Base-by-base conservation (phyloP, 345 rosid genomes). In the Citrus maxima region DNA sequence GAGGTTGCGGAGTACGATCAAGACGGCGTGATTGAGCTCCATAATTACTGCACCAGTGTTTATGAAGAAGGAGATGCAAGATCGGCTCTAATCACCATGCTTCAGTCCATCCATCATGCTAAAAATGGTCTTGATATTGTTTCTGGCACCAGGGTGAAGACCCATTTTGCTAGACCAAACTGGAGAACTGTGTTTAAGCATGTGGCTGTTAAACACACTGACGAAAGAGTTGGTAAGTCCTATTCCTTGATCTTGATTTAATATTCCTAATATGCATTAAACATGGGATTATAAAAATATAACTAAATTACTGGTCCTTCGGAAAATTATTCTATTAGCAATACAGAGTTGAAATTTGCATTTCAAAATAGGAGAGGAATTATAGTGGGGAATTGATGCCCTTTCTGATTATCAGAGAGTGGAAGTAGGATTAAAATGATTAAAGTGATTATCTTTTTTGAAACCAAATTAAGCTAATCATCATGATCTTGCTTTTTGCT, bases 51-150 rank as follows among this genome's bases (percentile, higher is more conserved):
- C 81, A 91, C 92, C 0, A 93, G 95, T 58, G 93, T 93, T 46
- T 91, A 88, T 19, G 95, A 92, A 80, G 97, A 92, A 84, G 97
- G 94, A 10, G 97, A 92, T 42, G 95, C 97, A n/a, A 81, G 95
- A n/a, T 93, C 97, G 0, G 95, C 97, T 27, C 56, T 87, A 66
- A 91, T 93, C 82, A 84, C 93, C 7, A 93, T 91, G 97, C 90
- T 93, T 28, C 97, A 93, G 70, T 89, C 95, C 22, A 81, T 93
- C 51, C 90, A 93, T 27, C 95, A 87, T 35, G 97, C 92, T 71
- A 93, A 91, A 75, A 91, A 63, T 74, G 97, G 97, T 1, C 85
- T 93, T 7, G 95, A 93, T 19, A 82, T 89, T 1, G 93, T 93
- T 3, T 91, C 91, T 2, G 97, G 93, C 12, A 93, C 97, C 4